phyloP scores from a whole-genome alignment of 2,329 filamentous ascomycete species.

The Fusarium piperis region DNA sequence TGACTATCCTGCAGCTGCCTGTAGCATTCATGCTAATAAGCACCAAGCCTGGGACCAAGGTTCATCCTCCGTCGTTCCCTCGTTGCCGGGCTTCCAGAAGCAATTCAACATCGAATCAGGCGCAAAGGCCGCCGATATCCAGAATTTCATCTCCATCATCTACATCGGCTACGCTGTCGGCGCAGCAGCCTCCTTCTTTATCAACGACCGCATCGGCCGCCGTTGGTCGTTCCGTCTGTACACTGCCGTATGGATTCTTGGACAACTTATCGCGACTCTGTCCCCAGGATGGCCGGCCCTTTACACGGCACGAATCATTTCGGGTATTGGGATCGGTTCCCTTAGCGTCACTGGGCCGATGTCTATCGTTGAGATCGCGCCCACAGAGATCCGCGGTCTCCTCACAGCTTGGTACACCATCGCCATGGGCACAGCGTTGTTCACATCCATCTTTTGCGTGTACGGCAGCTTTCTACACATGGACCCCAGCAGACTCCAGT shows the following conservation, averaged over 20 bases:
- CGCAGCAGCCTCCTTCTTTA: conserved; percentile 28
- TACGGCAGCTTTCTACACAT: conserved; percentile 44
- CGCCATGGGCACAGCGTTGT: conserved; percentile 48
- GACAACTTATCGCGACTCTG: conserved; percentile 47
- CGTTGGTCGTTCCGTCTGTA: conserved; percentile 53
- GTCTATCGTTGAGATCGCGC: conserved; percentile 52
- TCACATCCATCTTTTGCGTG: conserved; percentile 45
- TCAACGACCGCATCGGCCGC: conserved; percentile 48
- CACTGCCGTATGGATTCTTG: conserved; percentile 45
- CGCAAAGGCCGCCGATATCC: conserved; percentile 12
- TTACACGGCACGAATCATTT: conserved; percentile 50
- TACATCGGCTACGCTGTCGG: conserved; percentile 19
- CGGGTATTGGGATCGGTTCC: conserved; percentile 51
- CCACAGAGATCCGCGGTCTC: conserved; percentile 51
- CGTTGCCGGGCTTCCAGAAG: conserved; percentile 19
- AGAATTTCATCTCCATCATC: conserved; percentile 24
- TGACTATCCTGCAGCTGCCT: too few relatives aligned
- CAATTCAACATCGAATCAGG: conserved; percentile 16
- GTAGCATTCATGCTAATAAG: neutral
- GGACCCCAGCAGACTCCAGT: conserved; percentile 32
- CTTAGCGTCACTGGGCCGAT: conserved; percentile 51
- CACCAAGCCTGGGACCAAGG: conserved; percentile 26
- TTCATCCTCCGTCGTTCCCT: conserved; percentile 25
- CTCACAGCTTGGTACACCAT: conserved; percentile 50
- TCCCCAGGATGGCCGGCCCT: conserved; percentile 39